Conservation (phyloP, 495 filamentous ascomycete species). For the Annulohypoxylon bovei region DNA sequence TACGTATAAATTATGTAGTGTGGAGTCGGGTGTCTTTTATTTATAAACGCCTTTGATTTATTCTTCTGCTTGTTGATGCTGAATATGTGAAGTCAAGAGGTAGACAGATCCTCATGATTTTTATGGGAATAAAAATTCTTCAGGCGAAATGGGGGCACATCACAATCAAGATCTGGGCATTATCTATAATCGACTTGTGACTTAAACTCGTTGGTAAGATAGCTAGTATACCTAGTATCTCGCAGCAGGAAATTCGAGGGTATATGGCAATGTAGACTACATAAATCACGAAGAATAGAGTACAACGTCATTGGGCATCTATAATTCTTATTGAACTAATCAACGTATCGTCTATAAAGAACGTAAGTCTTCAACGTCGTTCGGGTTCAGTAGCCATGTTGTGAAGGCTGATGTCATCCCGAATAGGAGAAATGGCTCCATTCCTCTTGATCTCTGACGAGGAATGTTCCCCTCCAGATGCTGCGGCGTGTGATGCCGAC, state of each 20-base stretch:
- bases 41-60: neutral
- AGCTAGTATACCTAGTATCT: too few species aligned
- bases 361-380: constrained; percentile 14
- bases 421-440: constrained; percentile 20
- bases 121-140: too few species aligned
- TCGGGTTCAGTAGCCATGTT: constrained; percentile 36
- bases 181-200: too few species aligned
- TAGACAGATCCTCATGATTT: neutral
- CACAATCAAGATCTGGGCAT: too few species aligned
- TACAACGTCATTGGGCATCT: neutral
- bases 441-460: constrained; percentile 14
- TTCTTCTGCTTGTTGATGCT: neutral
- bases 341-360: neutral
- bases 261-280: neutral
- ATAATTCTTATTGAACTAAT: constrained; percentile 7
- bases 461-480: constrained; percentile 13
- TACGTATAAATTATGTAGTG: too few species aligned
- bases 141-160: too few species aligned
- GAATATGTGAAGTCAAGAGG: neutral
- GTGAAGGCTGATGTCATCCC: constrained; percentile 39
- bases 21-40: too few species aligned
- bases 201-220: neutral
- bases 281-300: neutral
- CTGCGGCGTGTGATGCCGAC: neutral
- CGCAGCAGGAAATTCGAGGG: too few species aligned